Conservation (phyloP, 768 basidiomycete species). For the Suillus paluster region DNA sequence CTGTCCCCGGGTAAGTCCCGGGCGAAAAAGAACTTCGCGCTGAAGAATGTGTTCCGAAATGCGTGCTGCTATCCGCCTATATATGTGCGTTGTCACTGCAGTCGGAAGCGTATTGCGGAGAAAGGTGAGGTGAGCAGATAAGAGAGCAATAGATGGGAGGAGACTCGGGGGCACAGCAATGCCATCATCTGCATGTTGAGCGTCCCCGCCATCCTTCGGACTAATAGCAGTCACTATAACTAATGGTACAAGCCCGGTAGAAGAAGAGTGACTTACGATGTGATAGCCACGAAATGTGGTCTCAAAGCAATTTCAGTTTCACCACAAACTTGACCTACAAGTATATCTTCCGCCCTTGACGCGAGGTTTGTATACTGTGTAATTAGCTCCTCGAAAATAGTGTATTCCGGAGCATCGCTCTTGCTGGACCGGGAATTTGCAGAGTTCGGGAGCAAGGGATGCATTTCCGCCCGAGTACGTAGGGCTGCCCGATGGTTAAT, state of each 20-base stretch:
- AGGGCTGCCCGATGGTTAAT: conserved; percentile 65
- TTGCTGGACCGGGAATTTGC: conserved; percentile 19
- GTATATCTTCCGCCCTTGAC: conserved; percentile 83
- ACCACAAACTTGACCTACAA: conserved; percentile 77
- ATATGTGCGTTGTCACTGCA: conserved; percentile 60
- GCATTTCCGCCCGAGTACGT: conserved; percentile 54
- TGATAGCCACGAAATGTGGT: conserved; percentile 64
- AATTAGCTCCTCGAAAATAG: conserved; percentile 82
- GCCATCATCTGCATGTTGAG: conserved; percentile 32
- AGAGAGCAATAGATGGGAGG: conserved; percentile 72
- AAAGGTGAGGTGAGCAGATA: conserved; percentile 79
- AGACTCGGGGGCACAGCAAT: conserved; percentile 71
- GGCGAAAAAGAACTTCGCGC: conserved; percentile 80
- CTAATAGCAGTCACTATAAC: not conserved
- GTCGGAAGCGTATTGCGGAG: conserved; percentile 68
- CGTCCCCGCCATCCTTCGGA: not conserved
- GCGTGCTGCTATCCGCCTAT: conserved; percentile 72
- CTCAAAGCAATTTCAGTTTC: conserved; percentile 83
- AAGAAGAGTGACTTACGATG: conserved; percentile 39
- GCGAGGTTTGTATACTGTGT: conserved; percentile 62
- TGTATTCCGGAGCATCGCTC: conserved; percentile 52
- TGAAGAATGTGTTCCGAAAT: conserved; percentile 82
- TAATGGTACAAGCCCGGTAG: not conserved
- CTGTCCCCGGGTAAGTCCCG: conserved; percentile 55
- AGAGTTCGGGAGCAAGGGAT: conserved; percentile 55